phyloP scores from a whole-genome alignment of 768 basidiomycete species.

The Lentinula edodes region DNA sequence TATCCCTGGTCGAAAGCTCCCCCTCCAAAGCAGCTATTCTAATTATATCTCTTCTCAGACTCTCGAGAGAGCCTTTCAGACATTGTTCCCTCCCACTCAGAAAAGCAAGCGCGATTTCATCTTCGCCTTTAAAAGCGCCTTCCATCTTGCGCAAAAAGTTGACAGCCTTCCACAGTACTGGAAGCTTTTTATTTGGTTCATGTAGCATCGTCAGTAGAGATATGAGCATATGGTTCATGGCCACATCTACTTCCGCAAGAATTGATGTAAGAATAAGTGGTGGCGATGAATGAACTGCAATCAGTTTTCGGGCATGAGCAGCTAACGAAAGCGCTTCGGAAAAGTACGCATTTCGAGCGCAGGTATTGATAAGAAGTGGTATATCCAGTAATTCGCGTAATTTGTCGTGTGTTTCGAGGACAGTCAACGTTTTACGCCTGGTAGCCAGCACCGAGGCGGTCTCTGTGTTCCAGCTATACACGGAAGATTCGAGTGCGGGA shows the following conservation, averaged over 20 bases:
- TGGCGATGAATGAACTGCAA: constrained; percentile 31
- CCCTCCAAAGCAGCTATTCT: constrained; percentile 21
- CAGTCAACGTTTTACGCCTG: constrained; percentile 69
- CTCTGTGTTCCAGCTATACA: constrained; percentile 63
- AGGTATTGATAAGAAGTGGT: constrained; percentile 87
- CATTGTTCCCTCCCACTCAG: constrained; percentile 67
- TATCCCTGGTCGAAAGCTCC: constrained; percentile 51
- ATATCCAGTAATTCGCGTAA: constrained; percentile 88
- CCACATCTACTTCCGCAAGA: constrained; percentile 60
- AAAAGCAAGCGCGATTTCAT: constrained; percentile 85
- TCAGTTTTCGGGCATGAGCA: constrained; percentile 57
- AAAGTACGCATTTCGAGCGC: constrained; percentile 89
- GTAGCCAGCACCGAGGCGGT: constrained; percentile 74
- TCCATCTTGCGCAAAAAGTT: constrained; percentile 84
- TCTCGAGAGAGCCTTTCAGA: constrained; percentile 52
- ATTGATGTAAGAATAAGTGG: constrained; percentile 56
- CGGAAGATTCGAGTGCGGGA: constrained; percentile 71
- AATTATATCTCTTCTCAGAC: constrained; percentile 41
- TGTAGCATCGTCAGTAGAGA: constrained; percentile 75
- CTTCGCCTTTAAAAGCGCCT: constrained; percentile 36
- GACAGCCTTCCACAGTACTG: constrained; percentile 85
- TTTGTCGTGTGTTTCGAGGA: constrained; percentile 94
- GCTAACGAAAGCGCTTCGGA: constrained; percentile 86
- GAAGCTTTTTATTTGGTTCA: constrained; percentile 79
- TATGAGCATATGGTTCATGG: constrained; percentile 66